Evolutionary conservation across 306 rosid species (phyloP).

Genomic region (Rosa rugosa): DNA sequence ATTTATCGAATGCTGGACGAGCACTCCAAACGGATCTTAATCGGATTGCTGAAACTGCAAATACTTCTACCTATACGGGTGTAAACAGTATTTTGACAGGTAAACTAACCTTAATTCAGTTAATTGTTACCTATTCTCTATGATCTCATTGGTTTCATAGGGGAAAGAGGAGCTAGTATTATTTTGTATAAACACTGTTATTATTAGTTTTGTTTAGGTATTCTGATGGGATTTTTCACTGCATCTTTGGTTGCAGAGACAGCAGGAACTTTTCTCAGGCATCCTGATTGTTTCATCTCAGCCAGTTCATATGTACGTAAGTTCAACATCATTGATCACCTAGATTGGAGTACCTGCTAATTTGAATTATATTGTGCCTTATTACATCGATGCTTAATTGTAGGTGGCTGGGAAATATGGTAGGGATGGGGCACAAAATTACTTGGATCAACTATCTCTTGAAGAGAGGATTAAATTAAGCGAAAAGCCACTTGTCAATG

Average conservation of each 20-base stretch:
- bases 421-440: neutral
- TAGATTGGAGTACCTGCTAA: neutral
- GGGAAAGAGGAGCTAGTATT: neutral
- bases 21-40: conserved; percentile 3
- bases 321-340: neutral
- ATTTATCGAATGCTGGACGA: neutral
- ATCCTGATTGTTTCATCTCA: neutral
- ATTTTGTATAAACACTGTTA: neutral
- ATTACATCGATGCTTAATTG: neutral
- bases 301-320: neutral
- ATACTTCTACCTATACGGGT: neutral
- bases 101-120: neutral
- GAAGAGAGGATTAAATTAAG: neutral
- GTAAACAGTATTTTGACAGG: neutral
- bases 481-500: neutral
- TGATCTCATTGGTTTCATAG: neutral
- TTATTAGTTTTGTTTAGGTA: neutral
- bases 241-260: neutral
- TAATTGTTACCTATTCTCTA: neutral
- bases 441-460: neutral
- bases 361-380: neutral
- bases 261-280: neutral
- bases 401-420: neutral
- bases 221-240: neutral
- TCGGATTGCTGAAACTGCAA: neutral